Percentiles rank a stretch among this genome's conserved stretches.
These are phyloP conservation scores for Neoascochyta sp. DNA, from an alignment of 2,329 filamentous ascomycete species.

Conservation along the genomic window DNA sequence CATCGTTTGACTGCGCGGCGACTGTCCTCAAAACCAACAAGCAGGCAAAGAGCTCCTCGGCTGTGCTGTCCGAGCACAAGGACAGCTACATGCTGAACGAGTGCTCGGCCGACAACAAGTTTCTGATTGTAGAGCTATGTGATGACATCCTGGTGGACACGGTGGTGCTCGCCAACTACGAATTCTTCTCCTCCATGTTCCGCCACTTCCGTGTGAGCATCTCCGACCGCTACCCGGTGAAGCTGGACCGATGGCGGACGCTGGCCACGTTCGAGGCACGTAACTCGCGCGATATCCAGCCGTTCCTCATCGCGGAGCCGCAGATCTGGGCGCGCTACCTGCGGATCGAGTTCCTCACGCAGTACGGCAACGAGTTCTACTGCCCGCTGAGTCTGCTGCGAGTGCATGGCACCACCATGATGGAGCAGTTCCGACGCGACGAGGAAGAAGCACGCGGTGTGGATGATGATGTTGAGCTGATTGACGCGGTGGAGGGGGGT, in stretches of 20 bases:
- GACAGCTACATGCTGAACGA: conserved; percentile 97
- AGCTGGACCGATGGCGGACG: conserved; percentile 85
- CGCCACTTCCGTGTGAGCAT: conserved; percentile 87
- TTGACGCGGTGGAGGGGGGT: conserved; percentile 42
- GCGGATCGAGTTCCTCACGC: conserved; percentile 83
- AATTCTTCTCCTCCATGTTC: conserved; percentile 98
- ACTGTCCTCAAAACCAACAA: conserved; percentile 87
- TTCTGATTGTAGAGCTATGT: conserved; percentile 89
- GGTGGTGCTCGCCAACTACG: conserved; percentile 94
- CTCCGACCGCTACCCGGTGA: conserved; percentile 90
- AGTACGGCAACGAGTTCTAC: conserved; percentile 96
- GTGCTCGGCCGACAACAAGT: conserved; percentile 83
- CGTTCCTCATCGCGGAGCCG: conserved; percentile 89
- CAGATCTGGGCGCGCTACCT: conserved; percentile 95
- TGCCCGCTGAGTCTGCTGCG: conserved; percentile 87
- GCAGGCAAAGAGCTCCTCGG: conserved; percentile 81
- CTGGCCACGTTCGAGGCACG: conserved; percentile 85
- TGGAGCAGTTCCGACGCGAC: conserved; percentile 90
- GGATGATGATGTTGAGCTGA: conserved; percentile 60
- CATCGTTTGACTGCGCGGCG: conserved; percentile 94
- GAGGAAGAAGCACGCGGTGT: conserved; percentile 61
- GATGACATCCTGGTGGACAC: conserved; percentile 86
- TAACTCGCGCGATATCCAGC: conserved; percentile 90
- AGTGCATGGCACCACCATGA: conserved; percentile 88
- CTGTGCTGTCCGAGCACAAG: conserved; percentile 92